These are phyloP conservation scores for Adansonia digitata DNA, from an alignment of 345 rosid genomes.

Conservation along the genomic window DNA sequence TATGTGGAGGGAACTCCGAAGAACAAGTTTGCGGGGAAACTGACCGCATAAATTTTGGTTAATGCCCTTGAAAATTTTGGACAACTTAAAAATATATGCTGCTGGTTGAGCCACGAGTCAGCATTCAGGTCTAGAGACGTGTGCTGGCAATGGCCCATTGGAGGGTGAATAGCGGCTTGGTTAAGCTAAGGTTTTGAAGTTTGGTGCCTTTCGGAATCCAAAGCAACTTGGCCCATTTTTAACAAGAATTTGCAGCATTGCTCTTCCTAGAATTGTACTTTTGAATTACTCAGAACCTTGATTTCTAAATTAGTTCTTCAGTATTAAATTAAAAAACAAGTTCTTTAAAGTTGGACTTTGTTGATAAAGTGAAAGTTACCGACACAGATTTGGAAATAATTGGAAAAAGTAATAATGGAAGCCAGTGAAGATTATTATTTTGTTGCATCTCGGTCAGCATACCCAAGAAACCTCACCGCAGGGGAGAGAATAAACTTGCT, in stretches of 20 bases:
- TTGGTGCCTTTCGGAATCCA: neutral
- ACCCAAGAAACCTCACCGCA: too few species aligned
- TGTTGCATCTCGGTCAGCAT: too few species aligned
- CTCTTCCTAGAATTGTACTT: too few species aligned
- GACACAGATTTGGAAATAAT: too few species aligned
- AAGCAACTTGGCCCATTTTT: neutral
- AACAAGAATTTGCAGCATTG: conserved; percentile 24
- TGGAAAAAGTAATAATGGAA: neutral
- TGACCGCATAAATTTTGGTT: neutral
- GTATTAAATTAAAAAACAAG: too few species aligned
- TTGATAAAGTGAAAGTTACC: neutral
- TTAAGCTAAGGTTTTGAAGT: neutral
- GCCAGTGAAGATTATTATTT: too few species aligned
- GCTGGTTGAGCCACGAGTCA: neutral
- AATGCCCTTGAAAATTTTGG: neutral
- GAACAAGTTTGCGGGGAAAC: neutral
- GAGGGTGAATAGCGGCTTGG: too few species aligned
- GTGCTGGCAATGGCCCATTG: neutral
- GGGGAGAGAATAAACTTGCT: too few species aligned
- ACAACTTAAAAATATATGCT: neutral
- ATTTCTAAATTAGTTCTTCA: too few species aligned
- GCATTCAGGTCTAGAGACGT: neutral
- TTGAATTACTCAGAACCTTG: too few species aligned
- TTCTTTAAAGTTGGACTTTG: neutral
- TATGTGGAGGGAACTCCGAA: neutral